Evolutionary conservation across 2,329 filamentous ascomycete genomes (phyloP).

Genomic region (Fusarium nelsonii): DNA sequence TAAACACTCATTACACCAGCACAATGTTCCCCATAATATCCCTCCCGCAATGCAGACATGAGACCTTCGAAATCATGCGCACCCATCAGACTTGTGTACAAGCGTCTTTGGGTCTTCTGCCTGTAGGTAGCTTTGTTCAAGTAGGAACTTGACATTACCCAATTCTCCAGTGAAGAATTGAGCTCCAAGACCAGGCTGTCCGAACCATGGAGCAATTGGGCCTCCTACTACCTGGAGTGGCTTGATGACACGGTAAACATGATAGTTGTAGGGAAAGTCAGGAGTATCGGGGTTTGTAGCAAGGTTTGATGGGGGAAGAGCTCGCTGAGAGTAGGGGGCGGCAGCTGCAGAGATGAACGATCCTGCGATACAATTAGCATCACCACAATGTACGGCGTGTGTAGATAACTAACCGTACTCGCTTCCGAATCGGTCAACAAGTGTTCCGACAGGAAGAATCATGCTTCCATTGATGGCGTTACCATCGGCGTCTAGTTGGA

Average conservation of each 20-base stretch:
- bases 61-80: slow-evolving; percentile 2
- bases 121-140: slow-evolving; percentile 36
- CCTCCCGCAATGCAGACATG: too few species aligned
- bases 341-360: slow-evolving; percentile 57
- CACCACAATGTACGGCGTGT: accelerated
- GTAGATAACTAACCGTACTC: slow-evolving; percentile 53
- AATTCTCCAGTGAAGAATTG: slow-evolving; percentile 50
- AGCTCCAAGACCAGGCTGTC: slow-evolving; percentile 61
- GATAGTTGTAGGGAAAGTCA: slow-evolving; percentile 61
- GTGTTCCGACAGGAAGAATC: slow-evolving; percentile 55
- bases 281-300: slow-evolving; percentile 50
- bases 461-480: slow-evolving; percentile 57
- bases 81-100: slow-evolving; percentile 24
- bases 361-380: slow-evolving; percentile 32
- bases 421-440: slow-evolving; percentile 62
- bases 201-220: slow-evolving; percentile 63
- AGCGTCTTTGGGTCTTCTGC: slow-evolving; percentile 36
- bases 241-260: slow-evolving; percentile 60
- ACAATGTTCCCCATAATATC: not conserved
- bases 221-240: slow-evolving; percentile 57
- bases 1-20: not conserved
- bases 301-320: slow-evolving; percentile 61
- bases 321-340: slow-evolving; percentile 61
- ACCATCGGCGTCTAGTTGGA: slow-evolving; percentile 52
- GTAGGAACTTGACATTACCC: slow-evolving; percentile 39